phyloP scores from a whole-genome alignment of 140 eudicot genomes.

The Stevia rebaudiana region DNA sequence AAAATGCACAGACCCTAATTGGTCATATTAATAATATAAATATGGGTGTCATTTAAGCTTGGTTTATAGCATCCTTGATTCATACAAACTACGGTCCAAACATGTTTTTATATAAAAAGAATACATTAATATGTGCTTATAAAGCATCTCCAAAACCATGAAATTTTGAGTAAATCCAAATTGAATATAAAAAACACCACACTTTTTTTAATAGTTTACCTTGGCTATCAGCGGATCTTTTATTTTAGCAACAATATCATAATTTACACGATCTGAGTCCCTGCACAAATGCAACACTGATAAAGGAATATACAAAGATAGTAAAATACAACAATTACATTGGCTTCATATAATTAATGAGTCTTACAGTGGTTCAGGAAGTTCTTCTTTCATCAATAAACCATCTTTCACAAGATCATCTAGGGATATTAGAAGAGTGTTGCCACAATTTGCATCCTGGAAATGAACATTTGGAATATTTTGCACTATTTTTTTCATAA shows the following conservation, averaged over 20 bases:
- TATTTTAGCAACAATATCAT: conserved; percentile 48
- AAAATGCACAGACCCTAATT: conserved; percentile 1
- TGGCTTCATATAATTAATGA: conserved; percentile 9
- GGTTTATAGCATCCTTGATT: not conserved
- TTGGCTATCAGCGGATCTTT: conserved; percentile 86
- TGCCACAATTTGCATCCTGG: conserved; percentile 99
- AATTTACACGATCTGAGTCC: conserved; percentile 67
- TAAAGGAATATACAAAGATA: conserved; percentile 17
- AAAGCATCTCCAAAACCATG: conserved; percentile 8
- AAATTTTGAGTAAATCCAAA: conserved; percentile 3
- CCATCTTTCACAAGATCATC: conserved; percentile 97
- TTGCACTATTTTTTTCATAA: not conserved
- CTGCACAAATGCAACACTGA: conserved; percentile 41
- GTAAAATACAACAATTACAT: not conserved
- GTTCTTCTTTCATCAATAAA: conserved; percentile 66
- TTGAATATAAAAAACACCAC: not conserved
- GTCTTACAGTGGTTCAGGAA: conserved; percentile 82
- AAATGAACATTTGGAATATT: conserved; percentile 20
- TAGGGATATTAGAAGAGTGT: conserved; percentile 85
- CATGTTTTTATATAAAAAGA: not conserved
- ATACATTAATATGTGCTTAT: conserved; percentile 1
- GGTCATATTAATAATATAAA: conserved; percentile 6
- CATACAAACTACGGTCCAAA: not conserved
- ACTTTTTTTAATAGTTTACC: conserved; percentile 35
- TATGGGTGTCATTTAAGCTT: not conserved